A percentile compares a stretch with the other conserved stretches of the same genome.
phyloP scores from a whole-genome alignment of 23 red algal genomes.

The Gracilaria gracilis region DNA sequence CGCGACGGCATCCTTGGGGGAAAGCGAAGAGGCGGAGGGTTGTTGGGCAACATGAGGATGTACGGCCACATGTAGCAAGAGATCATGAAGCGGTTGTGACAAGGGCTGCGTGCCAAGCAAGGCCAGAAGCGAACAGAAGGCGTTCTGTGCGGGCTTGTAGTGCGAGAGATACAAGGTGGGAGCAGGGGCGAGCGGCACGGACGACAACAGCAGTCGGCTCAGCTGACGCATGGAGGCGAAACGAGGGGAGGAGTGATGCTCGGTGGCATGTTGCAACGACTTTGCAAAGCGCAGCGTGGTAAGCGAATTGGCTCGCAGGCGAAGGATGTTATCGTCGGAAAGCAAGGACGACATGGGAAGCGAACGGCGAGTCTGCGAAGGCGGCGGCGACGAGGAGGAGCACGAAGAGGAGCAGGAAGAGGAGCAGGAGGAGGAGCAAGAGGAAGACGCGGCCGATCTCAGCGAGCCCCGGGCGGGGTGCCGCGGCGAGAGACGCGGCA shows the following conservation, averaged over 20 bases:
- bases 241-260: neutral
- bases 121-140: slow-evolving; percentile 33
- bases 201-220: slow-evolving; percentile 22
- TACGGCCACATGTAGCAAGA: slow-evolving; percentile 5
- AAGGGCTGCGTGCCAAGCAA: slow-evolving; percentile 2
- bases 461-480: neutral
- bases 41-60: slow-evolving; percentile 27
- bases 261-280: slow-evolving; percentile 24
- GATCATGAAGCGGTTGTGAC: slow-evolving; percentile 23
- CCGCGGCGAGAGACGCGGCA: neutral
- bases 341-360: slow-evolving; percentile 26
- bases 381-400: neutral
- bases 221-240: slow-evolving; percentile 4
- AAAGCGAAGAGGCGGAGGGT: neutral
- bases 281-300: slow-evolving; percentile 36
- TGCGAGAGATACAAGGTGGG: slow-evolving; percentile 46
- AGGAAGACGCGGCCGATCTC: neutral
- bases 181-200: slow-evolving; percentile 32
- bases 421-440: too few relatives aligned
- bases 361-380: neutral
- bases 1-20: slow-evolving; percentile 35
- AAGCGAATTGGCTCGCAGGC: slow-evolving; percentile 28
- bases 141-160: slow-evolving; percentile 21
- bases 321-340: slow-evolving; percentile 5
- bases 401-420: too few relatives aligned